Evolutionary conservation across 2,329 filamentous ascomycete species (phyloP), one percentile per base, ranked within the genome.

Genomic region (Talaromyces sp.): DNA sequence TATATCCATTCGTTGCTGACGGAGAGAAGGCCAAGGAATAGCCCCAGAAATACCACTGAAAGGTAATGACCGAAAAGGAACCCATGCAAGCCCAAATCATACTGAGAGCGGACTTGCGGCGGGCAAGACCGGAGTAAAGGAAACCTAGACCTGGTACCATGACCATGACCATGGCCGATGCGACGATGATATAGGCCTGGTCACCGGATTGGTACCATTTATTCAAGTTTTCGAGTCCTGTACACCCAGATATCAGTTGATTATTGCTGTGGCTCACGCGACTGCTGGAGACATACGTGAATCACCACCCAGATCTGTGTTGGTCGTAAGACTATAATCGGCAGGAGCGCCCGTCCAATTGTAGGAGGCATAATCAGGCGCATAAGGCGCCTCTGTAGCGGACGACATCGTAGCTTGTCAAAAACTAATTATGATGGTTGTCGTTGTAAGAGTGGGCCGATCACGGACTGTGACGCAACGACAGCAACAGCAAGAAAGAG

Each of bases 1-100:
- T 98, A 80, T 90, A 98, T 60, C 91, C 89, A 79, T 91, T 97
- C 68, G 86, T 92, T 4, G 88, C 90, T 14, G 86, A 87, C 48
- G 85, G 83, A 72, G 90, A 95, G 79, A 98, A 97, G 59, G 93
- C 93, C 65, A 99, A 83, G 14, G 93, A 96, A 78, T 96, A 99
- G 40, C 95, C 95, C 93, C 95, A 98, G 77, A 99, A 97, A 74
- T 97, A 98, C 95, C 95, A 99, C 81, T 99, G 95, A 82, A 99
- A 97, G 62, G 91, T 89, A 75, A 97, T 84, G 73, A 98, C 88
- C 55, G 91, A 93, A 74, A 90, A 90, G 54, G 92, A 95, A 76
- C 90, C 93, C 91, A 99, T 96, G 80, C 90, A 92, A 14, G 93
- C 92, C 92, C 93, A 98, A 73, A 99, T 95, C 83, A 98, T 89